Base-by-base conservation (phyloP, 2,329 filamentous ascomycete genomes). In the Cladophialophora exuberans region DNA sequence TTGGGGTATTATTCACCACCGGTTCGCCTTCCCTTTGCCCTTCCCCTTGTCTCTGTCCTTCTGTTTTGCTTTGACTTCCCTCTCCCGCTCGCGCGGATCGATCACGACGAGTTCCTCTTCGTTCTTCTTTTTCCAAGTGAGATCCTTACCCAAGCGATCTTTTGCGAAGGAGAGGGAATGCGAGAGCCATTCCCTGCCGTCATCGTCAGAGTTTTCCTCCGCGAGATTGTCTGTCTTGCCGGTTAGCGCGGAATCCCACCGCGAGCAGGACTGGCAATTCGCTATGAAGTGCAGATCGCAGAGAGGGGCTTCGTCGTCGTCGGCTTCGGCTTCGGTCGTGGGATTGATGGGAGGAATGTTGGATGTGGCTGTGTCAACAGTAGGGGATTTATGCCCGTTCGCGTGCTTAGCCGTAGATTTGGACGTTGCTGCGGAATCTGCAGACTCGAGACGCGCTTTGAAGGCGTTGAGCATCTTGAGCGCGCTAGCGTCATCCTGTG, bases 221-320 rank as follows among this genome's bases (percentile, higher is more conserved):
- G 80, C 77, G 10, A 78, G 76, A 3, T 79, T 83, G 9, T 75
- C 72, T 13, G 63, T 64, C 64, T 85, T 81, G 66, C n/a, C n/a
- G n/a, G n/a, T n/a, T n/a, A n/a, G n/a, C n/a, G n/a, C n/a, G n/a
- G n/a, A n/a, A n/a, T 95, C 88, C 90, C 92, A 96, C 0, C 87
- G 83, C 55, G 83, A 85, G 71, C 94, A 97, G 39, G 90, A 96
- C 69, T 96, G 90, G 71, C 94, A 99, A 65, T 95, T 89, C 44
- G 88, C 89, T 60, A 99, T 95, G 71, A 97, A 99, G 70, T 99
- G 94, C 30, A 99, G 75, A 70, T 97, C 94, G 68, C 94, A 99
- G 3, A 95, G 79, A 45, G 81, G 81, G 2, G 84, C 86, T 69
- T 95, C 90, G 33, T 88, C 86, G 15, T 80, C 79, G 6, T 71